Base-by-base conservation (phyloP, 441 rosid genomes). In the Manihot esculenta region DNA sequence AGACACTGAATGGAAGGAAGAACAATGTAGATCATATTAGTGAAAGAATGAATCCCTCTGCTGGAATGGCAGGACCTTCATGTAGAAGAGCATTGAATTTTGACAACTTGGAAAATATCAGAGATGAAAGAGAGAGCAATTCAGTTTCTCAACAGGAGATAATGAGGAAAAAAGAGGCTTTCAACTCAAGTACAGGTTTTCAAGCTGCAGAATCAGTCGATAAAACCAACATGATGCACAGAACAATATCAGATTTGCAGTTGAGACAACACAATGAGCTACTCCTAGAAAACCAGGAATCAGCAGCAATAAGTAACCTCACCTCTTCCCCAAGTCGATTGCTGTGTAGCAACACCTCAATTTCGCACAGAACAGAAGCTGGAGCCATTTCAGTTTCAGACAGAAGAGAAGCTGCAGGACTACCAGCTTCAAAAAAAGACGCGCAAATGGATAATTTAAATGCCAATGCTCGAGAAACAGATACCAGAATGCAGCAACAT, bases 51-150 rank as follows among this genome's bases (percentile, higher is more conserved):
- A 66, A 75, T 75, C 57, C 73, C 24, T 45, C 67, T 71, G 74
- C 79, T 35, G 69, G 62, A 74, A 50, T 77, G 48, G 66, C 73
- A 55, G 75, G 15, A 59, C 85, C 77, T 66, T 83, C 94, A 74
- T 86, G 97, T 77, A 80, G 82, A 74, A 89, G 84, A 72, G 82
- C 74, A 68, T 80, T 94, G 79, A 75, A 74, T 71, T 92, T 92
- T 76, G 89, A 84, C 68, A 14, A 17, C 62, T 68, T 74, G 71
- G 92, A 85, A 83, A 79, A 78, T 56, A 56, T 66, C 38, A 64
- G 74, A 53, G 81, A 75, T 62, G 79, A 50, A 67, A 47, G 54
- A 54, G 73, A 48, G 62, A 64, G 65, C n/a, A 71, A 64, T 65
- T 70, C 15, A 30, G 69, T 48, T 53, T 60, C 61, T 60, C 78